These are phyloP conservation scores for Monilinia fructicola DNA, from an alignment of 2,329 filamentous ascomycete genomes.

Conservation along the genomic window DNA sequence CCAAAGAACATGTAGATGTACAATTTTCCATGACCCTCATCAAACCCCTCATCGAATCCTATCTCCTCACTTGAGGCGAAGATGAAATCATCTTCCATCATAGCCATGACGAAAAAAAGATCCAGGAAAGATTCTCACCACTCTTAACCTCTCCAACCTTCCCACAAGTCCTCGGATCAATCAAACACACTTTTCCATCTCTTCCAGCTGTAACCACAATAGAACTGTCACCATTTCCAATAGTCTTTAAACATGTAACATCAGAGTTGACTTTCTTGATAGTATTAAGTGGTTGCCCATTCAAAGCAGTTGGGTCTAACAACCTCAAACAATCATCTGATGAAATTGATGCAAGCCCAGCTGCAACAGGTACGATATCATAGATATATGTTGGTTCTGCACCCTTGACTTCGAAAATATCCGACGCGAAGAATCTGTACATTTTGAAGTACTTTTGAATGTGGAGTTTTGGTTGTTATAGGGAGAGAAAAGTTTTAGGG, in stretches of 20 bases:
- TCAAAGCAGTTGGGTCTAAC: constrained; percentile 59
- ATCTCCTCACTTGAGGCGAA: constrained; percentile 11
- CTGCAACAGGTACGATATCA: constrained; percentile 41
- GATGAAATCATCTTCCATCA: neutral
- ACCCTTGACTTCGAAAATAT: constrained; percentile 34
- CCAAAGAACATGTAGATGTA: neutral
- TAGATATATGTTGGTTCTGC: constrained; percentile 46
- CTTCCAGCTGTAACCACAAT: constrained; percentile 69
- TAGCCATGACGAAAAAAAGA: neutral
- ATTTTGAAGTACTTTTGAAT: constrained; percentile 40
- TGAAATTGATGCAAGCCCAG: constrained; percentile 51
- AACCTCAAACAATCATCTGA: constrained; percentile 70
- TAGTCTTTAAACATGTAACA: constrained; percentile 60
- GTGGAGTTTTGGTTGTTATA: neutral
- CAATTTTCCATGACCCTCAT: neutral
- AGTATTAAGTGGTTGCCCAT: constrained; percentile 49
- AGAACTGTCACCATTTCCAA: constrained; percentile 47
- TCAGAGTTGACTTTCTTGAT: constrained; percentile 58
- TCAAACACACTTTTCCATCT: constrained; percentile 65
- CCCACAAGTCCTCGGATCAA: constrained; percentile 60
- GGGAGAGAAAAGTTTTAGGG: constrained; percentile 10
- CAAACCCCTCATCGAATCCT: too few species aligned
- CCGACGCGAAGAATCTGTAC: constrained; percentile 36
- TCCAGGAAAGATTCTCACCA: constrained; percentile 35
- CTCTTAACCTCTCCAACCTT: constrained; percentile 44